Evolutionary conservation across 2,329 filamentous ascomycete species (phyloP).

Genomic region (Calonectria multiphialidica): DNA sequence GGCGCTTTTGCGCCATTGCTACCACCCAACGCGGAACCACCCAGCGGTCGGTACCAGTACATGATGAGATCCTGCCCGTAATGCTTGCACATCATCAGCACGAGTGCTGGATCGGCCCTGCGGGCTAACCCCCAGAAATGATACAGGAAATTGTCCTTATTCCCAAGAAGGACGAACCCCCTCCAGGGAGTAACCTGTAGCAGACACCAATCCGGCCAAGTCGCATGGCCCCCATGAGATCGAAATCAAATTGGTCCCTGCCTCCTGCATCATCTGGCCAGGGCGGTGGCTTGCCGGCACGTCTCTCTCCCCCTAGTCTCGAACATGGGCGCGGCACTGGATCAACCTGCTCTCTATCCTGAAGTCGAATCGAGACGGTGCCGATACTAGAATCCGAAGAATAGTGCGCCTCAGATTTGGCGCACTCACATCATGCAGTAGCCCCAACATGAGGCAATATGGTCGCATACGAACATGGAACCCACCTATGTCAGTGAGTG

Average conservation of each 20-base stretch:
- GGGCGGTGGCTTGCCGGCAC: conserved; percentile 19
- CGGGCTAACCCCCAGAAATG: conserved; percentile 8
- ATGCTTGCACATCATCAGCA: conserved; percentile 16
- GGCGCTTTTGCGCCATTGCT: conserved; percentile 8
- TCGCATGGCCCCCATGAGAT: conserved; percentile 22
- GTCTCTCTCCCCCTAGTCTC: conserved; percentile 18
- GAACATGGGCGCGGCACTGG: conserved; percentile 19
- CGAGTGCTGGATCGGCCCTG: conserved; percentile 16
- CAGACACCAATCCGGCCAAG: conserved; percentile 22
- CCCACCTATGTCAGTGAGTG: neutral
- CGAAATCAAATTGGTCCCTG: conserved; percentile 29
- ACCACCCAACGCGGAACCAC: neutral
- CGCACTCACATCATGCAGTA: conserved; percentile 40
- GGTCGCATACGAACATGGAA: conserved; percentile 34
- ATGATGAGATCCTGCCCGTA: neutral
- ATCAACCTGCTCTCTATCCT: conserved; percentile 22
- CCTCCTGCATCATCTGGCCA: conserved; percentile 32
- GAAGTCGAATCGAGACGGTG: conserved; percentile 29
- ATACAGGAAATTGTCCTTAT: conserved; percentile 16
- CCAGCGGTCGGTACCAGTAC: conserved; percentile 11
- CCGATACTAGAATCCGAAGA: conserved; percentile 26
- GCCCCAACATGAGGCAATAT: conserved; percentile 32
- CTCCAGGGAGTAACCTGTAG: conserved; percentile 10
- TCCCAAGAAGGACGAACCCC: conserved; percentile 17
- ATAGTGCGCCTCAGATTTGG: conserved; percentile 23